phyloP scores from a whole-genome alignment of 805 yeast genomes.

The Danielia reshetovae region DNA sequence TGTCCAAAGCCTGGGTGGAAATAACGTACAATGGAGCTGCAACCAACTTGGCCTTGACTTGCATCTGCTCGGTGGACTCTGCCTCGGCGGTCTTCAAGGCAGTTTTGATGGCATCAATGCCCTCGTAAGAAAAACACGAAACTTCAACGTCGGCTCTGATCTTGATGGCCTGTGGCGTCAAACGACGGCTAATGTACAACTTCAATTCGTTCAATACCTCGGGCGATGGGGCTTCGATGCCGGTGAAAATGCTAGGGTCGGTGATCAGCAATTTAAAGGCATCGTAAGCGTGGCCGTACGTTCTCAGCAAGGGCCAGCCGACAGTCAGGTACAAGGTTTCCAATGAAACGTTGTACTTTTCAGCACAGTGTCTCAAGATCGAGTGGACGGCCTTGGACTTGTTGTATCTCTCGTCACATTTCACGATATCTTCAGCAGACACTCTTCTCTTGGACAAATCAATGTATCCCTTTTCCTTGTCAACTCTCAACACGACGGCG shows the following conservation, averaged over 20 bases:
- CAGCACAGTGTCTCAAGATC: slow-evolving; percentile 97
- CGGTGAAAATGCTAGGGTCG: slow-evolving; percentile 83
- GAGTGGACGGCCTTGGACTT: slow-evolving; percentile 97
- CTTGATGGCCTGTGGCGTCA: slow-evolving; percentile 97
- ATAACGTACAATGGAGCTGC: slow-evolving; percentile 97
- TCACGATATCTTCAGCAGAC: slow-evolving; percentile 93
- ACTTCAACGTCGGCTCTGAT: slow-evolving; percentile 98
- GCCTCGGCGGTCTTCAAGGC: slow-evolving; percentile 87
- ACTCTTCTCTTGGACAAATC: slow-evolving; percentile 97
- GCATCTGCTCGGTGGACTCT: slow-evolving; percentile 76
- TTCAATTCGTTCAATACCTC: slow-evolving; percentile 82
- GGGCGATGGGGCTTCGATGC: slow-evolving; percentile 62
- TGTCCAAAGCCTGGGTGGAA: slow-evolving; percentile 89
- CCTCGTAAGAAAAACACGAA: slow-evolving; percentile 95
- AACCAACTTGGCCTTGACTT: slow-evolving; percentile 88
- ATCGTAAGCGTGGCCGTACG: slow-evolving; percentile 95
- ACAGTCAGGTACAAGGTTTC: slow-evolving; percentile 82
- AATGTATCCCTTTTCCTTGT: slow-evolving; percentile 97
- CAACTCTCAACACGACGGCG: slow-evolving; percentile 96
- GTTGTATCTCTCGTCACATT: slow-evolving; percentile 96
- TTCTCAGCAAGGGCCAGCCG: slow-evolving; percentile 97
- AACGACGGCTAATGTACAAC: slow-evolving; percentile 82
- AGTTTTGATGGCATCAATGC: slow-evolving; percentile 92
- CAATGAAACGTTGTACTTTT: slow-evolving; percentile 83
- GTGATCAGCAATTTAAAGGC: slow-evolving; percentile 96